A percentile compares a stretch with the other conserved stretches of the same genome.
Evolutionary conservation across 352 stramenopile genomes (phyloP).

Genomic region (Phytophthora aleatoria): DNA sequence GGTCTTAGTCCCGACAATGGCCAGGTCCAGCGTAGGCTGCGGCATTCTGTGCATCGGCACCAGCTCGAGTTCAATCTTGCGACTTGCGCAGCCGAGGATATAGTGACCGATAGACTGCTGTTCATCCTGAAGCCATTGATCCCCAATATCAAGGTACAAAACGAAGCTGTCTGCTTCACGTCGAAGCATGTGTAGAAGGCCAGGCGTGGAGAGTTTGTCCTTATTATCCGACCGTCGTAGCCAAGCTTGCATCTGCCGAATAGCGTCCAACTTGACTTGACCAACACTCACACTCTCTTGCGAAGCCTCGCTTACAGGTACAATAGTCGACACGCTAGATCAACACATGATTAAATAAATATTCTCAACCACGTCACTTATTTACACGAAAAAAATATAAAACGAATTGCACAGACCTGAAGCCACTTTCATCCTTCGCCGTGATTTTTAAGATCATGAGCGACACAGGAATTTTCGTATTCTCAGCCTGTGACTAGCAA

Average conservation of each 20-base stretch:
- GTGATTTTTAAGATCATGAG: slow-evolving; percentile 46
- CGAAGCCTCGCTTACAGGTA: slow-evolving; percentile 46
- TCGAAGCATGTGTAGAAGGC: slow-evolving; percentile 18
- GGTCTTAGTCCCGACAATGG: slow-evolving; percentile 69
- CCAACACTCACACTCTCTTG: slow-evolving; percentile 41
- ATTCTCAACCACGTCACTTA: too few relatives aligned
- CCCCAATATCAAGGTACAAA: slow-evolving; percentile 39
- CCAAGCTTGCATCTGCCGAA: slow-evolving; percentile 55
- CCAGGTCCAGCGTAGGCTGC: slow-evolving; percentile 60
- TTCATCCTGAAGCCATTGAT: slow-evolving; percentile 67
- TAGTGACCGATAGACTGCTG: slow-evolving; percentile 49
- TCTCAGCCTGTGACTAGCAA: slow-evolving; percentile 24
- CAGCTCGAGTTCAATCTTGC: slow-evolving; percentile 41
- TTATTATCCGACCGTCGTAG: slow-evolving; percentile 11
- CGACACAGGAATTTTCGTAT: slow-evolving; percentile 15
- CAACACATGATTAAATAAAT: not conserved
- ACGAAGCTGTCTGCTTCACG: slow-evolving; percentile 58
- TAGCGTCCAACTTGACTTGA: slow-evolving; percentile 65
- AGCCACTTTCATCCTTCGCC: slow-evolving; percentile 29
- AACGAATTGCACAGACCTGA: slow-evolving; percentile 31
- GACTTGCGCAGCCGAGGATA: slow-evolving; percentile 34
- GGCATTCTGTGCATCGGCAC: slow-evolving; percentile 60
- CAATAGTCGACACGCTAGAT: slow-evolving; percentile 36
- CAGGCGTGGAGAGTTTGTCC: slow-evolving; percentile 7
- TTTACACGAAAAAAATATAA: not conserved